Evolutionary conservation across 306 rosid genomes (phyloP), one percentile per base, ranked within the genome.

Genomic region (Senna tora): DNA sequence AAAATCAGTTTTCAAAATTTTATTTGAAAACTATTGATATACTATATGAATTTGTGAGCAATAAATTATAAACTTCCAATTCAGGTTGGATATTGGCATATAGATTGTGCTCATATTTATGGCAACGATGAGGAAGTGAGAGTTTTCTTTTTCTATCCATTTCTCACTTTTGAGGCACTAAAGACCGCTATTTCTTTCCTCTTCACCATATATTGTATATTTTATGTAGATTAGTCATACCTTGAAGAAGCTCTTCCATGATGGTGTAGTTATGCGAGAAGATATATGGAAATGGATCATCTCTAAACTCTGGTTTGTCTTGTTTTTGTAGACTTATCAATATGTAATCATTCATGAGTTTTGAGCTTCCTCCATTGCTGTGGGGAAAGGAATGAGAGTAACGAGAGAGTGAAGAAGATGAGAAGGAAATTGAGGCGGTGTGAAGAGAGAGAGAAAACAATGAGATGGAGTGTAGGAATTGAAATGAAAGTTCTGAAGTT

Each of bases 201-300:
- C 22, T 39, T 13, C 9, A 21, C 58, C 65, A 51, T 60, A 16
- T 49, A 6, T 15, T 30, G 72, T 33, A 22, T 56, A 39, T 30
- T 54, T n/a, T 30, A 36, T 80, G 76, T 69, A 86, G 87, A 81
- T 81, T 59, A 87, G 90, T 33, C 61, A 52, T 59, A 82, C 68
- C 71, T 73, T 86, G 68, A 80, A 77, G 67, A 77, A 80, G 67
- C 71, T 83, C 65, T 86, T 86, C 75, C 77, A 52, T 61, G 79
- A 72, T 61, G 76, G 82, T 72, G 74, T 75, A 14, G 80, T 83
- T 56, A 83, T 80, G 76, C 82, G 87, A 30, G 87, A 83, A 60
- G 85, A 83, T 6, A 20, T 86, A 69, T 86, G n/a, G n/a, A n/a
- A n/a, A n/a, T n/a, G 78, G 79, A 80, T 86, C 66, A 83, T 88